A percentile compares a stretch with the other conserved stretches of the same genome.
phyloP scores from a whole-genome alignment of 2,329 filamentous ascomycete genomes.

The Epichloe gansuensis region DNA sequence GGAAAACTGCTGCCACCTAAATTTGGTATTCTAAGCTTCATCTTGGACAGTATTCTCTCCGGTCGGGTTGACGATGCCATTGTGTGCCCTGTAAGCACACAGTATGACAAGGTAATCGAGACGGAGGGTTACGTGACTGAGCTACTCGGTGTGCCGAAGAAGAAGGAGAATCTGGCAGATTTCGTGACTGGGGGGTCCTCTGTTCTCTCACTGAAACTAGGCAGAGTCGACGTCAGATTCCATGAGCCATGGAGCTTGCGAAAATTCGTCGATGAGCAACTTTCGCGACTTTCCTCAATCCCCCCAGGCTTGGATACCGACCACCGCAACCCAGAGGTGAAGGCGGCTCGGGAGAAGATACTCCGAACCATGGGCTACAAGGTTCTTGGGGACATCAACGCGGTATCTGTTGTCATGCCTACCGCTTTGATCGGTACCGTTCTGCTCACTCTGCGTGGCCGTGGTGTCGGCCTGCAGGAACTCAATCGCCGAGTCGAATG shows the following conservation, averaged over 20 bases:
- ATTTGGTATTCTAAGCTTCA: constrained; percentile 86
- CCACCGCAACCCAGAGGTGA: constrained; percentile 32
- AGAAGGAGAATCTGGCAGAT: constrained; percentile 82
- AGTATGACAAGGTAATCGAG: constrained; percentile 98
- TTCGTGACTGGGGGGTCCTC: constrained; percentile 79
- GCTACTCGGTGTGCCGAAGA: constrained; percentile 84
- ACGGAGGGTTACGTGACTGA: constrained; percentile 95
- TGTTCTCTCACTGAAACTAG: constrained; percentile 75
- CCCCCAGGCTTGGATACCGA: constrained; percentile 32
- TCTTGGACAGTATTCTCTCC: constrained; percentile 79
- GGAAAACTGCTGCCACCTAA: constrained; percentile 90
- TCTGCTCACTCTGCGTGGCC: constrained; percentile 75
- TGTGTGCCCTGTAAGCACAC: constrained; percentile 89
- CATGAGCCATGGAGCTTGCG: constrained; percentile 90
- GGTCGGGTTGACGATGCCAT: constrained; percentile 82
- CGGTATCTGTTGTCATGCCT: constrained; percentile 94
- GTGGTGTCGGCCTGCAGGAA: constrained; percentile 80
- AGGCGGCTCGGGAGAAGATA: constrained; percentile 53
- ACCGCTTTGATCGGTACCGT: constrained; percentile 93
- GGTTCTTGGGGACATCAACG: constrained; percentile 87
- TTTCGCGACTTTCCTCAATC: constrained; percentile 36
- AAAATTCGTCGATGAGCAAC: constrained; percentile 67
- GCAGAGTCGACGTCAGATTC: constrained; percentile 88
- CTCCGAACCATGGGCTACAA: constrained; percentile 82
- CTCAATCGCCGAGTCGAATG: constrained; percentile 79